A percentile compares a stretch with the other conserved stretches of the same genome.
Evolutionary conservation across 371 early-diverging fungal genomes (phyloP).

Genomic region (Blyttiomyces sp.): DNA sequence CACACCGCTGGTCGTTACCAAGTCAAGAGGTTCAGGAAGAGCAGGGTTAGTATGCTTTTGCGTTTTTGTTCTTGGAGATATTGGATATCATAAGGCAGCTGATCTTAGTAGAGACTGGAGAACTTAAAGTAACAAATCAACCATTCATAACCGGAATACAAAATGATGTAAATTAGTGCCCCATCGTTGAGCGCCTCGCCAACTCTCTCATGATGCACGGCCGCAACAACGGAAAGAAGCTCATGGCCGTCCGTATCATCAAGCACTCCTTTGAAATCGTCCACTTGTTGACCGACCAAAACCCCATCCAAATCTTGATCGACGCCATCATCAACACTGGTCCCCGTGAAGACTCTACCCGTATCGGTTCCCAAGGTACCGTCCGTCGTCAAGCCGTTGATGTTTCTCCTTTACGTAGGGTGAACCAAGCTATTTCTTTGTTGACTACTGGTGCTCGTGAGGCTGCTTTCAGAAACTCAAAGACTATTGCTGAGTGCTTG

Average conservation of each 20-base stretch:
- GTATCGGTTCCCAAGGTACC: constrained; percentile 99
- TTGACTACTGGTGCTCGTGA: constrained; percentile 95
- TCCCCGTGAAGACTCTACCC: constrained; percentile 99
- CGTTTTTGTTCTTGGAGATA: too few species aligned
- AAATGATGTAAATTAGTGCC: too few species aligned
- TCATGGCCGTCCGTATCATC: constrained; percentile 98
- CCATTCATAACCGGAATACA: too few species aligned
- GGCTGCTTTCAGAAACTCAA: constrained; percentile 92
- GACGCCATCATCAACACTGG: constrained; percentile 99
- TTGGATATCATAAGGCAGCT: too few species aligned
- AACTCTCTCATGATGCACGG: constrained; percentile 99
- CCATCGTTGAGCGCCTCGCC: constrained; percentile 99
- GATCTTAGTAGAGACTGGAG: neutral
- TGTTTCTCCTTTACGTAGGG: constrained; percentile 98
- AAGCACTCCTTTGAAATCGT: constrained; percentile 99
- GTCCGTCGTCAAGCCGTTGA: constrained; percentile 99
- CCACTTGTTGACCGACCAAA: constrained; percentile 96
- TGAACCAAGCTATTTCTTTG: constrained; percentile 96
- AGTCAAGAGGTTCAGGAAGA: constrained; percentile 97
- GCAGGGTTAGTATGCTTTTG: constrained; percentile 53
- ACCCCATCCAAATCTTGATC: constrained; percentile 98
- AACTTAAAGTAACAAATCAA: neutral
- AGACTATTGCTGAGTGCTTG: constrained; percentile 99
- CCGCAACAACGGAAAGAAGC: constrained; percentile 99
- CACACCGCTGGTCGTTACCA: constrained; percentile 99